phyloP scores from a whole-genome alignment of 2,329 filamentous ascomycete species.

The Chaetoscypha palmicola region DNA sequence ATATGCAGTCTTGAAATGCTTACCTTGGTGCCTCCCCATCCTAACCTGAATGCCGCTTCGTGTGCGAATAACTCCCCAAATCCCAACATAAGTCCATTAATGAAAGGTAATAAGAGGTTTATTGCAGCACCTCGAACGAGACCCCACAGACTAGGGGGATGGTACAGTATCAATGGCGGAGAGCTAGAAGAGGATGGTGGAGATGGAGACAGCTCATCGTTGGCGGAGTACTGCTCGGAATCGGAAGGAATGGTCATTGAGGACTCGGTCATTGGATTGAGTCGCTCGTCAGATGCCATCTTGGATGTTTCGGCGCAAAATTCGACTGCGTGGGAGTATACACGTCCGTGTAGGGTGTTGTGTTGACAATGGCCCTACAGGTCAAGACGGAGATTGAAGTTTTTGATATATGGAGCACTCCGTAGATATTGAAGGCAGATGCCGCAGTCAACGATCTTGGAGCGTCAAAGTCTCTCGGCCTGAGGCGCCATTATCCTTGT shows the following conservation, averaged over 20 bases:
- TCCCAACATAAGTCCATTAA: conserved; percentile 97
- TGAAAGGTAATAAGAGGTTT: conserved; percentile 89
- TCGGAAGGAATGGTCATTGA: conserved; percentile 74
- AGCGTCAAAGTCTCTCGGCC: no score
- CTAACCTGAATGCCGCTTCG: conserved; percentile 85
- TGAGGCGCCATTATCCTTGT: no score
- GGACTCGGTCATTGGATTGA: conserved; percentile 59
- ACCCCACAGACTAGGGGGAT: conserved; percentile 80
- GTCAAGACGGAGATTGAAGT: no score
- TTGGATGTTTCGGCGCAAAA: conserved; percentile 5
- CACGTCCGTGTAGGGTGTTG: no score
- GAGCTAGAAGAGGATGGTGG: conserved; percentile 54
- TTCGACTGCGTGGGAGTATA: no score
- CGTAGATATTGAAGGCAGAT: no score
- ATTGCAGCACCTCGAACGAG: conserved; percentile 84
- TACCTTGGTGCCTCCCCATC: conserved; percentile 94
- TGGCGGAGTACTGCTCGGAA: conserved; percentile 72
- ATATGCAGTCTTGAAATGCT: no score
- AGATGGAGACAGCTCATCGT: conserved; percentile 54
- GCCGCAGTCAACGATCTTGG: no score
- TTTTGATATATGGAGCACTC: no score
- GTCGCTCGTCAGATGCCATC: conserved; percentile 48
- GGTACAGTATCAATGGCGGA: conserved; percentile 75
- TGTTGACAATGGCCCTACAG: no score
- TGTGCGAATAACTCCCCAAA: conserved; percentile 97